Conservation (phyloP, 148 eudicot genomes). For the Polygonum aviculare region DNA sequence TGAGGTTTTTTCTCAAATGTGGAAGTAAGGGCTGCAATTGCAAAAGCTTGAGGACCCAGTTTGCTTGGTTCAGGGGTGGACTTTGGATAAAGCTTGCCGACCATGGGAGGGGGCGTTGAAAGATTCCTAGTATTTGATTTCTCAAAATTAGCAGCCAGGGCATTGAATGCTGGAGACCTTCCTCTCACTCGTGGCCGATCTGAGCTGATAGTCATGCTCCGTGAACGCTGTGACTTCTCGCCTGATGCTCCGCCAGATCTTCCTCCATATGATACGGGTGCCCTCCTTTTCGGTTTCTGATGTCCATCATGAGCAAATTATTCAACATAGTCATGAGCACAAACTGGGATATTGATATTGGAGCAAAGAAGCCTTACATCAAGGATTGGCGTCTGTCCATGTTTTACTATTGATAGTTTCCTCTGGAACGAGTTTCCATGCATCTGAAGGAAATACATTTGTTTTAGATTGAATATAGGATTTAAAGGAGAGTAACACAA, state of each 20-base stretch:
- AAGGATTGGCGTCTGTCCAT: slow-evolving; percentile 48
- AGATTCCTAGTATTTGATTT: slow-evolving; percentile 72
- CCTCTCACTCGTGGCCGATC: slow-evolving; percentile 92
- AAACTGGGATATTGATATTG: neutral
- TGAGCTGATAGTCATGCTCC: slow-evolving; percentile 86
- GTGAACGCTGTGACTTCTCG: slow-evolving; percentile 87
- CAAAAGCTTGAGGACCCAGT: slow-evolving; percentile 55
- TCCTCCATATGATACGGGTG: slow-evolving; percentile 63
- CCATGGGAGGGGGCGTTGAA: slow-evolving; percentile 92
- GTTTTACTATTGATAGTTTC: slow-evolving; percentile 59
- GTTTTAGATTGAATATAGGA: neutral
- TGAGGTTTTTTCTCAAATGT: slow-evolving; percentile 50
- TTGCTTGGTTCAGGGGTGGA: slow-evolving; percentile 60
- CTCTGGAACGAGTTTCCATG: slow-evolving; percentile 94
- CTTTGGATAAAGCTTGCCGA: slow-evolving; percentile 67
- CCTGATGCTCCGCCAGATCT: slow-evolving; percentile 54
- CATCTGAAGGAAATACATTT: slow-evolving; percentile 38
- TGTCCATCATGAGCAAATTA: neutral
- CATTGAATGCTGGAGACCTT: slow-evolving; percentile 94
- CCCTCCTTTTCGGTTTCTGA: slow-evolving; percentile 92
- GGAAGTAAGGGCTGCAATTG: slow-evolving; percentile 66
- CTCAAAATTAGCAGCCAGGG: slow-evolving; percentile 89
- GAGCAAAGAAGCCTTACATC: slow-evolving; percentile 41
- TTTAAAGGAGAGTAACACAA: neutral
- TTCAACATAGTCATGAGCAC: neutral